Base-by-base conservation (phyloP, 768 basidiomycete genomes). In the Mrakia frigida region DNA sequence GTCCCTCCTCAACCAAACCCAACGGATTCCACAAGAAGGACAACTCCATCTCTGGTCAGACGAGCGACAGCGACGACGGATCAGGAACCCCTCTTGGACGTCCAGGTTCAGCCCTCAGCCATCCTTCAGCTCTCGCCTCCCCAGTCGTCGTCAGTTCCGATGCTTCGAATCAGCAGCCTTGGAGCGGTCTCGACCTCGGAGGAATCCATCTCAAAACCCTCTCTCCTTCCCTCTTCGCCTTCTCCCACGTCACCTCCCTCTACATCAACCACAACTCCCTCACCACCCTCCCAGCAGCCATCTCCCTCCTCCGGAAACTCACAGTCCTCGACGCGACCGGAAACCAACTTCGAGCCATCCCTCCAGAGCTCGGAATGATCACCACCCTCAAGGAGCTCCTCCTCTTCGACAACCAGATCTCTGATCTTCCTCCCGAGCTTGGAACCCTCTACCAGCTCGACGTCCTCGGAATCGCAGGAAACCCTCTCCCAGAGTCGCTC, bases 241-340 rank as follows among this genome's bases (percentile, higher is more conserved):
- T 96, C 86, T 88, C 89, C n/a, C 97, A 94, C 87, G 90, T 99
- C 77, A 91, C 91, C 80, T 91, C 90, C 78, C 90, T 99, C 69
- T 98, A 95, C 85, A 91, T 99, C 83, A 98, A 98, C 80, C 96
- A 98, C 86, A 99, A 99, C 81, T 86, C 88, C 35, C 87, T 99
- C 65, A 85, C 89, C 13, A 83, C 87, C 78, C 84, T 99, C 46
- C 94, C 96, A 6, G 88, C 91, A 28, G 88, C 91, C 83, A 93
- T 99, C 73, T 85, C 91, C 68, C 90, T 88, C 79, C 88, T 99
- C 76, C 89, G 90, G 56, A 90, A 94, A 82, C 87, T 99, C 52
- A 91, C 93, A 79, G 84, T 94, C 50, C 89, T 99, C 60, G 97
- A 99, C 84, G 87, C 94, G 67, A 96, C 95, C 1, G 91, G 90